phyloP scores from a whole-genome alignment of 495 filamentous ascomycete species.

The Pyrenula aspistea region DNA sequence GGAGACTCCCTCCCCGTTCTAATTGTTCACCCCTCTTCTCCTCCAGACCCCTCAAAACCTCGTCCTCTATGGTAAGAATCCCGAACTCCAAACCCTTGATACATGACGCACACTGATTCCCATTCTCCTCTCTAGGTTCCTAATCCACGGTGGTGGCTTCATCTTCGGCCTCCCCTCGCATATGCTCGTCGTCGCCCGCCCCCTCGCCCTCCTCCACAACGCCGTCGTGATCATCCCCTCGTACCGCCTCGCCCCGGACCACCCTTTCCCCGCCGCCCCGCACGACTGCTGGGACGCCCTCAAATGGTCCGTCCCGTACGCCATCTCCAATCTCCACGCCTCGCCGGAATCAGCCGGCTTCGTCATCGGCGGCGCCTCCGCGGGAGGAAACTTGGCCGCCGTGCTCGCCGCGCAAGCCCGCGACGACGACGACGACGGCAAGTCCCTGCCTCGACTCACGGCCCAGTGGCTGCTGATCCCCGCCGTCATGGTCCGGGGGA shows the following conservation, averaged over 20 bases:
- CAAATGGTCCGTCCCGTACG: constrained; percentile 33
- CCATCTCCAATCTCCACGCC: constrained; percentile 18
- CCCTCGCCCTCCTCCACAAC: constrained; percentile 15
- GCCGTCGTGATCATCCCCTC: constrained; percentile 21
- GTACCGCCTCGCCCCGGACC: constrained; percentile 35
- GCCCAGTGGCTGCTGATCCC: constrained; percentile 31
- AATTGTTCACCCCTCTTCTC: constrained; percentile 11
- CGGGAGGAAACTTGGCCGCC: constrained; percentile 33
- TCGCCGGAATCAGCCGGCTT: constrained; percentile 29
- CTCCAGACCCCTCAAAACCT: constrained; percentile 1
- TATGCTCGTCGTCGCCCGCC: constrained; percentile 16
- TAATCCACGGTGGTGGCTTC: constrained; percentile 33
- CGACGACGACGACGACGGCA: constrained; percentile 30
- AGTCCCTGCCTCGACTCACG: constrained; percentile 28
- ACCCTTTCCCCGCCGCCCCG: constrained; percentile 30
- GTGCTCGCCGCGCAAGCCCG: constrained; percentile 25
- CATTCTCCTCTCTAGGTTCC: constrained; percentile 25
- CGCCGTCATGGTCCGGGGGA: constrained; percentile 4
- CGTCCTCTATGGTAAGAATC: constrained; percentile 26
- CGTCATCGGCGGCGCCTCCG: constrained; percentile 35
- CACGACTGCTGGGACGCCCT: constrained; percentile 38
- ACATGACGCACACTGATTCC: constrained; percentile 13
- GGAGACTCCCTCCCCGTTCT: constrained; percentile 13
- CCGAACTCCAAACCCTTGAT: constrained; percentile 21
- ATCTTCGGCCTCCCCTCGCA: constrained; percentile 21